phyloP scores from a whole-genome alignment of 768 basidiomycete genomes.

The Paxillus rubicundulus region DNA sequence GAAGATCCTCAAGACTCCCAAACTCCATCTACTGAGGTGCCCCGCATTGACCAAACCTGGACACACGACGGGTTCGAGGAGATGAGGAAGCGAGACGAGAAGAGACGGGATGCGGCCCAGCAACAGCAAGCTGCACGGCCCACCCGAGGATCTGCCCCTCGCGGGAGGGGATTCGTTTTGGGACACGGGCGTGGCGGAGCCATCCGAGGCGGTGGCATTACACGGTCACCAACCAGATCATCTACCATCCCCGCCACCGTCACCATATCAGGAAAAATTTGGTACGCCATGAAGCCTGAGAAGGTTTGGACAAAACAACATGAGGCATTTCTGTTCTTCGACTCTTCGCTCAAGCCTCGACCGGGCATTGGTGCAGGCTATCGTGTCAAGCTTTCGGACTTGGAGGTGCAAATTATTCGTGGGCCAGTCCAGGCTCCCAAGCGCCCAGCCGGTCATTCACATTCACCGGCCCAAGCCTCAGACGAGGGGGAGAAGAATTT shows the following conservation, averaged over 20 bases:
- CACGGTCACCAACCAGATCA: slow-evolving; percentile 31
- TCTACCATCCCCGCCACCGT: slow-evolving; percentile 28
- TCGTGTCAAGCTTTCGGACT: slow-evolving; percentile 64
- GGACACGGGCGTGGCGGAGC: slow-evolving; percentile 46
- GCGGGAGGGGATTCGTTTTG: slow-evolving; percentile 46
- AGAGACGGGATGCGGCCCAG: slow-evolving; percentile 34
- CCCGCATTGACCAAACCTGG: slow-evolving; percentile 72
- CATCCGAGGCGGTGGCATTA: slow-evolving; percentile 41
- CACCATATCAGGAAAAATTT: slow-evolving; percentile 45
- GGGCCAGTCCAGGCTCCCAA: slow-evolving; percentile 19
- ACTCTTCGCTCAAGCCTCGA: slow-evolving; percentile 57
- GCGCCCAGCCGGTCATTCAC: slow-evolving; percentile 13
- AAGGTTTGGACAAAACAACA: slow-evolving; percentile 82
- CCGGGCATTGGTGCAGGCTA: slow-evolving; percentile 51
- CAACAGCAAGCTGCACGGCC: slow-evolving; percentile 31
- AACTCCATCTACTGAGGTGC: slow-evolving; percentile 33
- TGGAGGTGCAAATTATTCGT: slow-evolving; percentile 42
- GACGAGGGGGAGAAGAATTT: slow-evolving; percentile 47
- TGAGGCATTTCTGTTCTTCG: slow-evolving; percentile 70
- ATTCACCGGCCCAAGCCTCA: slow-evolving; percentile 25
- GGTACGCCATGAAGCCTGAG: slow-evolving; percentile 78
- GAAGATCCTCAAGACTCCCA: slow-evolving; percentile 21
- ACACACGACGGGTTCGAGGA: slow-evolving; percentile 88
- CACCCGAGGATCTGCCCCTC: slow-evolving; percentile 34
- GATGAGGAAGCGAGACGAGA: slow-evolving; percentile 74